Conservation (phyloP, 345 rosid species). For the Kernera saxatilis region DNA sequence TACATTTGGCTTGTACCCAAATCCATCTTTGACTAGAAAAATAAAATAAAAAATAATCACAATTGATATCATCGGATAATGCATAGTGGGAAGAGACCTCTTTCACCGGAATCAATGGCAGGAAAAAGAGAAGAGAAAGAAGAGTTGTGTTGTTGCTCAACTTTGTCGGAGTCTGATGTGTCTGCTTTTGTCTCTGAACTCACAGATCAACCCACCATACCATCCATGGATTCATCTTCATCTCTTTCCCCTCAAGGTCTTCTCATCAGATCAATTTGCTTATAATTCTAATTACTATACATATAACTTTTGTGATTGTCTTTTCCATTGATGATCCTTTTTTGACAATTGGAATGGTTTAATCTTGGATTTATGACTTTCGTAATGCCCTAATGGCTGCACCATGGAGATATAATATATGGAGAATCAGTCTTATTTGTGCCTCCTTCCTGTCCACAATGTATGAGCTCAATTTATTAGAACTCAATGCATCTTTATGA, state of each 20-base stretch:
- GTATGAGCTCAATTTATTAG: background rate
- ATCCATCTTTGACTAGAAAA: constrained; percentile 23
- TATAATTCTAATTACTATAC: background rate
- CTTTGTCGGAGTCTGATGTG: constrained; percentile 31
- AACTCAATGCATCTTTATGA: background rate
- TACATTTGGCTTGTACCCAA: constrained; percentile 8
- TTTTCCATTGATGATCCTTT: background rate
- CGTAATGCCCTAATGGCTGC: background rate
- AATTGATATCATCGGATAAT: constrained; percentile 15
- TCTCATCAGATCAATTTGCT: background rate
- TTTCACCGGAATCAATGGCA: constrained; percentile 27
- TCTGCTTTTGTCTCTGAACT: constrained; percentile 31
- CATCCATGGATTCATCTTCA: background rate
- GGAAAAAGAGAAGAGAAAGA: constrained; percentile 12
- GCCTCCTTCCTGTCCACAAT: background rate
- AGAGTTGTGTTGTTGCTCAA: constrained; percentile 12
- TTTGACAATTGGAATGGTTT: background rate
- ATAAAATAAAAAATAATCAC: background rate
- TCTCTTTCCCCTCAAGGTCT: constrained; percentile 17
- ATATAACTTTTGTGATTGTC: background rate
- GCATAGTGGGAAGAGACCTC: constrained; percentile 29
- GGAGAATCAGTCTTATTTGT: background rate
- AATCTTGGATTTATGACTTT: background rate
- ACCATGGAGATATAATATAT: background rate
- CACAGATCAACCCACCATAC: constrained; percentile 11